Conservation (phyloP, 2,329 filamentous ascomycete genomes). For the Cladophialophora exuberans region DNA sequence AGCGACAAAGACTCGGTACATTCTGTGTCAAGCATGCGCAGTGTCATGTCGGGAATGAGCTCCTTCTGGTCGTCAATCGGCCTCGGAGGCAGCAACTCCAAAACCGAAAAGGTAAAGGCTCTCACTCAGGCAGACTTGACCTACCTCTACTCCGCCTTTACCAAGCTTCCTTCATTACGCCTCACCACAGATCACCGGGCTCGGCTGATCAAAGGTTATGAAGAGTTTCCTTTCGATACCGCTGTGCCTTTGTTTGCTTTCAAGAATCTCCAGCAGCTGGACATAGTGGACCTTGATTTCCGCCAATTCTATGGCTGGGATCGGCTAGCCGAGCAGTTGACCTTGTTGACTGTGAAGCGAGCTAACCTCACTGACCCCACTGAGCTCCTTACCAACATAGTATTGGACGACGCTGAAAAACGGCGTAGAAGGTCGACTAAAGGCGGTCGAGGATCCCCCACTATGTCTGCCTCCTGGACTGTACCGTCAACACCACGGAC, state of each 20-base stretch:
- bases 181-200: conserved; percentile 92
- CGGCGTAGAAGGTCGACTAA: conserved; percentile 86
- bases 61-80: conserved; percentile 88
- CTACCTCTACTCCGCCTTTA: conserved; percentile 97
- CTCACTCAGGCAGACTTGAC: conserved; percentile 85
- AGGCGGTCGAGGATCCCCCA: conserved; percentile 68
- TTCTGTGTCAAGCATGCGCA: conserved; percentile 94
- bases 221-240: conserved; percentile 97
- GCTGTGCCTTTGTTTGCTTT: conserved; percentile 95
- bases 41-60: conserved; percentile 96
- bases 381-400: conserved; percentile 88
- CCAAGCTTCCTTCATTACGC: conserved; percentile 91
- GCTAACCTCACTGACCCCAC: conserved; percentile 86
- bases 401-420: conserved; percentile 95
- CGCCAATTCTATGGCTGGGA: conserved; percentile 98
- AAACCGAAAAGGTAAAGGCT: conserved; percentile 87
- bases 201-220: conserved; percentile 85
- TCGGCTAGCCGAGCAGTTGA: conserved; percentile 84
- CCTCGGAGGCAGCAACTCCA: conserved; percentile 74
- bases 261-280: conserved; percentile 92
- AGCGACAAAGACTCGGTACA: conserved; percentile 88
- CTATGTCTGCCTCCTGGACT: conserved; percentile 65
- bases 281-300: conserved; percentile 95
- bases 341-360: conserved; percentile 84
- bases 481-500: conserved; percentile 62